Conservation (phyloP, 1,284 basidiomycete genomes). For the Gomphus bonarii region DNA sequence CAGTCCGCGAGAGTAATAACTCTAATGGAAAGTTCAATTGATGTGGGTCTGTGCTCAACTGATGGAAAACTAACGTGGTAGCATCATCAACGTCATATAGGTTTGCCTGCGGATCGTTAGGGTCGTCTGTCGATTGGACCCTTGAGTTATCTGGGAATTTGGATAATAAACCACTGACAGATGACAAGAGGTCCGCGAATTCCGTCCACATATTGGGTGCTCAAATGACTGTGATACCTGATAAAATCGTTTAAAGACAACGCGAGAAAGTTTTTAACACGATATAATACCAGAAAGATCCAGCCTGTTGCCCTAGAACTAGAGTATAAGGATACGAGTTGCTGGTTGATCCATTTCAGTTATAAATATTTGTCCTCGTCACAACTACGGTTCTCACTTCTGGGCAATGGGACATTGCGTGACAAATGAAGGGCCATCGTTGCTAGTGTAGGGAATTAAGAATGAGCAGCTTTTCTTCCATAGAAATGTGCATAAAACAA, state of each 20-base stretch:
- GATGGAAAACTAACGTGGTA: slow-evolving; percentile 1
- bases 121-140: slow-evolving; percentile 8
- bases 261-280: neutral
- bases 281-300: slow-evolving; percentile 25
- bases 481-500: neutral
- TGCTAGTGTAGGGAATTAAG: neutral
- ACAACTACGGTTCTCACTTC: slow-evolving; percentile 13
- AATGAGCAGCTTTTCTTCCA: neutral
- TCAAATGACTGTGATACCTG: neutral
- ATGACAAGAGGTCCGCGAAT: slow-evolving; percentile 17
- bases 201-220: neutral
- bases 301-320: slow-evolving; percentile 19
- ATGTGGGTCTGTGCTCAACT: neutral
- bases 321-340: neutral
- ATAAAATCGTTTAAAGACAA: neutral
- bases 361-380: neutral
- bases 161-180: neutral
- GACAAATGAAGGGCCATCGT: slow-evolving; percentile 22
- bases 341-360: neutral
- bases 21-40: slow-evolving; percentile 1
- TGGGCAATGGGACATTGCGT: slow-evolving; percentile 38
- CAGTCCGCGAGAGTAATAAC: slow-evolving; percentile 17
- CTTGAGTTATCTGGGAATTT: neutral
- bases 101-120: slow-evolving; percentile 10
- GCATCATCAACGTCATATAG: slow-evolving; percentile 18